These are phyloP conservation scores for Xylaria hypoxylon DNA, from an alignment of 2,329 filamentous ascomycete genomes.

Conservation along the genomic window DNA sequence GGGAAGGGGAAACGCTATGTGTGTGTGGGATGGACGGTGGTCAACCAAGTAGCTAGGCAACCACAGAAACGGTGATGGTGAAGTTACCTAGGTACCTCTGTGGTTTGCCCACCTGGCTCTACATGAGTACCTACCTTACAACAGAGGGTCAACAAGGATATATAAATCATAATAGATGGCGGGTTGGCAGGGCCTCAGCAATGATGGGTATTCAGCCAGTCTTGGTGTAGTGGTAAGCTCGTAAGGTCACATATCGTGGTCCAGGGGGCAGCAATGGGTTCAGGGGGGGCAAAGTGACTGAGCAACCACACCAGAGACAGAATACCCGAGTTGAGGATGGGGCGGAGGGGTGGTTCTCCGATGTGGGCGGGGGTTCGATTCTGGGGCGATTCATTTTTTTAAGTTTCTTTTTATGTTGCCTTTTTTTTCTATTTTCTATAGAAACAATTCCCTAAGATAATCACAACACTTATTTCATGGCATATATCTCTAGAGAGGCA, in stretches of 20 bases:
- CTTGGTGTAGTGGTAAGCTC: constrained; percentile 20
- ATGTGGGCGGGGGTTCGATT: constrained; percentile 18
- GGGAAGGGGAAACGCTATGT: not conserved
- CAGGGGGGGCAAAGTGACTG: constrained; percentile 1
- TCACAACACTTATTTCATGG: no score
- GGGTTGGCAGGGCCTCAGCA: constrained; percentile 7
- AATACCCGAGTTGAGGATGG: constrained; percentile 20
- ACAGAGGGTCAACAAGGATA: not conserved
- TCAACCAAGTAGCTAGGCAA: not conserved
- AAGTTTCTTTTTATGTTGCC: not conserved
- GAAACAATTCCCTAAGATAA: no score
- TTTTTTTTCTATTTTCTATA: not conserved
- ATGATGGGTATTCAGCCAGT: constrained; percentile 10
- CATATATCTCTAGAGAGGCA: no score
- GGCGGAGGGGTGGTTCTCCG: constrained; percentile 27
- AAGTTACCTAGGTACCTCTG: constrained; percentile 18
- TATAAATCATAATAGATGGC: constrained; percentile 6
- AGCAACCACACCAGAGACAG: not conserved
- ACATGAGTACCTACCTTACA: not conserved
- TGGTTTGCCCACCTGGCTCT: not conserved
- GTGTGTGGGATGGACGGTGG: not conserved
- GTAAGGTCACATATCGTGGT: not conserved
- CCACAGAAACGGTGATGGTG: not conserved
- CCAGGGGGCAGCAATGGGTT: not conserved
- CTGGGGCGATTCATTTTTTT: not conserved